Evolutionary conservation across 177 flowering plant species (phyloP), one percentile per base, ranked within the genome.

Genomic region (Tripterygium wilfordii): DNA sequence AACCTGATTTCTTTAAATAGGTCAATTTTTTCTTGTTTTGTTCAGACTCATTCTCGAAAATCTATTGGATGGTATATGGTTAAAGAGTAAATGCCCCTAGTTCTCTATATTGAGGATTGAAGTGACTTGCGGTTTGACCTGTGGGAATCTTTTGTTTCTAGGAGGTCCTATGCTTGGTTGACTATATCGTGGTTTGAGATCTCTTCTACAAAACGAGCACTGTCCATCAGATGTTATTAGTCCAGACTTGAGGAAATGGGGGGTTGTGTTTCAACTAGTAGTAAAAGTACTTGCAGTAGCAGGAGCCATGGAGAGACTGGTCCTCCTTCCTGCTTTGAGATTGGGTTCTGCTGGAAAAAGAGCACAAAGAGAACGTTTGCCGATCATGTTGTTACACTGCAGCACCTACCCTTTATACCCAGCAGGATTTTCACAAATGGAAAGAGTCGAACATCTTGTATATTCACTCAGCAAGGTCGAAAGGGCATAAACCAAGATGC

Each of bases 401-500:
- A 83, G 62, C 71, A 82, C 56, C 65, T 85, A 35, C 62, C 78
- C 16, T 67, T 75, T 6, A 54, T 83, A 8, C 85, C 92, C 21
- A 80, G 77, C 59, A 74, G 97, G 52, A 68, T 80, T 51, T 75
- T 75, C 67, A 46, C 74, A 13, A 89, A 86, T 68, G 92, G 95
- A 20, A 82, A 71, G 64, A 85, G 81, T 51, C 70, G 66, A 33
- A 65, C 58, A 57, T 79, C 95, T 42, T 89, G 92, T 49, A 51
- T 74, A 32, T 74, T 74, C 51, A 69, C 78, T 6, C 95, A 87
- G 64, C 96, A 87, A 55, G 97, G 97, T 7, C 82, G 96, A 36
- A 90, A 90, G 70, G 96, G 97, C 42, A 79, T 85, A 36, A 90
- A 90, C 65, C 98, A 90, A 67, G 97, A 90, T 64, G 85, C 98